Base-by-base conservation (phyloP, 805 yeast genomes). In the Metschnikowia dekortorum region DNA sequence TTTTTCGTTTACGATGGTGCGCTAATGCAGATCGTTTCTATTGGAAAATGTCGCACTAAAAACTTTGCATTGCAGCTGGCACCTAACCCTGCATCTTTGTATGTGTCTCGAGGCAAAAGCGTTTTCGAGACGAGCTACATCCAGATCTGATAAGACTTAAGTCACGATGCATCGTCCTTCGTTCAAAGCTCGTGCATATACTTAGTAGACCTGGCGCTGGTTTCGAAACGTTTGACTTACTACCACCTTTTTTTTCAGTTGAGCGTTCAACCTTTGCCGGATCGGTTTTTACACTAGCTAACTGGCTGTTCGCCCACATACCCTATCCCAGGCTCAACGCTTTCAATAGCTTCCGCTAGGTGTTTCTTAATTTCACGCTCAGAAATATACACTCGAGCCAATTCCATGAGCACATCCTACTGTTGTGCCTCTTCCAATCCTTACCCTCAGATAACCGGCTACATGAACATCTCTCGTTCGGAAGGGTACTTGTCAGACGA, bases 71-170 rank as follows among this genome's bases (percentile, higher is more conserved):
- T 42, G 38, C 43, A 39, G 43, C 43, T 33, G 22, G 38, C 26
- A 31, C 45, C 9, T 33, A 26, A 42, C 45, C 45, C 45, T 42
- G 45, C 45, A 42, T 32, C 31, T 33, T 33, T 42, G 22, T 39
- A 33, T 32, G 38, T 22, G 31, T 13, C n/a, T 42, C 45, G 30
- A 33, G 38, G 30, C 31, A 22, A 34, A 33, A 44, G 46, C 46
- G 46, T 44, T 44, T 44, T 44, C 32, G 46, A 41, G 45, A 29
- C 43, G 43, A 42, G 16, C 29, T 44, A 13, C 28, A 16, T 44
- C 39, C 39, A 44, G 46, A 44, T 44, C 46, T 44, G 46, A 44
- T 44, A 44, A 42, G 45, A 39, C 45, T 42, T 42, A 22, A 33
- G 45, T n/a, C 13, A 34, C 2, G n/a, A 33, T 42, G 45, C 45